Evolutionary conservation across 306 rosid species (phyloP).

Genomic region (Cucumis cinereus): DNA sequence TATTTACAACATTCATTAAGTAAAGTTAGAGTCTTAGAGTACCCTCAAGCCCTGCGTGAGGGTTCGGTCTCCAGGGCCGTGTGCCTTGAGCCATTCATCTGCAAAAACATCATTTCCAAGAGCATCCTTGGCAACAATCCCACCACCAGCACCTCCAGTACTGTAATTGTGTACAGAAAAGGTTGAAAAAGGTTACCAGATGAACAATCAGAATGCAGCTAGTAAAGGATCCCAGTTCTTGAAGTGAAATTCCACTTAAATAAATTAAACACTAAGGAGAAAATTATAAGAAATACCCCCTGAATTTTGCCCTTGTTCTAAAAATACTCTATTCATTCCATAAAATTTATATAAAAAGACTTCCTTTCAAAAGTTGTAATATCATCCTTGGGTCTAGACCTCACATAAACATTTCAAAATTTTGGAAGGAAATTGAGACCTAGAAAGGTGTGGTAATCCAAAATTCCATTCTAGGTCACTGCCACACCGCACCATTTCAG

Average conservation of each 20-base stretch:
- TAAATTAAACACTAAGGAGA: not conserved
- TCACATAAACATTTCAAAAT: too few species aligned
- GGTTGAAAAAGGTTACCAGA: not conserved
- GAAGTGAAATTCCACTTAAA: not conserved
- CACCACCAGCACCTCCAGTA: constrained; percentile 47
- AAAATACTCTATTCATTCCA: too few species aligned
- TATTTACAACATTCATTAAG: not conserved
- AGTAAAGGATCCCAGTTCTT: not conserved
- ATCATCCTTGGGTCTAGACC: too few species aligned
- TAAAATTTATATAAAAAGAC: too few species aligned
- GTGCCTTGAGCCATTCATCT: constrained; percentile 63
- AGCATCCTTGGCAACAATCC: constrained; percentile 78
- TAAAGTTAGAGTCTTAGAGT: not conserved
- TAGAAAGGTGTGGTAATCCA: too few species aligned
- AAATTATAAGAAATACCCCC: too few species aligned
- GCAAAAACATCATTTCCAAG: constrained; percentile 74
- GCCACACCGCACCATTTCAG: too few species aligned
- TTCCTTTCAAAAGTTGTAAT: too few species aligned
- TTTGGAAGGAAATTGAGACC: too few species aligned
- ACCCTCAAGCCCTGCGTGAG: constrained; percentile 95
- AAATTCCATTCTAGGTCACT: too few species aligned
- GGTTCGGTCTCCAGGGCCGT: constrained; percentile 83
- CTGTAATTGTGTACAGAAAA: constrained; percentile 19
- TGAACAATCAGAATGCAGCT: not conserved
- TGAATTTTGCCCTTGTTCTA: too few species aligned